Evolutionary conservation across 2,329 filamentous ascomycete genomes (phyloP).

Genomic region (Rhynchosporium secalis): DNA sequence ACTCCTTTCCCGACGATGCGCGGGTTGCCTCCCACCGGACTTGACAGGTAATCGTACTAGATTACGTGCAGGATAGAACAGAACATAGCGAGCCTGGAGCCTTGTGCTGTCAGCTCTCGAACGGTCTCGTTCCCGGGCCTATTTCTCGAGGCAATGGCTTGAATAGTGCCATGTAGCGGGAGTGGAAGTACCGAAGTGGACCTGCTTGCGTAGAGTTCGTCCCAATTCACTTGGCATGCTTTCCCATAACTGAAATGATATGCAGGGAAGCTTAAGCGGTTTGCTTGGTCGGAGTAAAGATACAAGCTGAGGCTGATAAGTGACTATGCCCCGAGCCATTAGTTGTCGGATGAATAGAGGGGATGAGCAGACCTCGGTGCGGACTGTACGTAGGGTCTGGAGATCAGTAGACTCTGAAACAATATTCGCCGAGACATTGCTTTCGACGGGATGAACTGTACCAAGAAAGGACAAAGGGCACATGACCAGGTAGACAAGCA

Average conservation of each 20-base stretch:
- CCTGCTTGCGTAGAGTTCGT: background rate
- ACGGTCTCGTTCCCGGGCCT: conserved; percentile 1
- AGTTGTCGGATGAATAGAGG: conserved; percentile 5
- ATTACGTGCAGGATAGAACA: background rate
- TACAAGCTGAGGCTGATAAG: background rate
- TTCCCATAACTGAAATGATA: background rate
- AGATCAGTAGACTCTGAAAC: background rate
- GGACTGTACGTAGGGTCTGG: background rate
- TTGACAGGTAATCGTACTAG: background rate
- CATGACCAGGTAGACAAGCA: too few species aligned
- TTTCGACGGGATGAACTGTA: background rate
- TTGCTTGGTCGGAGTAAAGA: background rate
- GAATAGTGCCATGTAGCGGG: background rate
- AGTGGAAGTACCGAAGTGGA: too few species aligned
- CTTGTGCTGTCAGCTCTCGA: background rate
- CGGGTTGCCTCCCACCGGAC: background rate
- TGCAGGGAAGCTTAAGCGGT: background rate
- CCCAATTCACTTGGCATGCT: background rate
- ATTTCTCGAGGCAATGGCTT: background rate
- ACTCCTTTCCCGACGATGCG: background rate
- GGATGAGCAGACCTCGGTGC: background rate
- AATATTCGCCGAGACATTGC: background rate
- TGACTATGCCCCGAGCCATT: background rate
- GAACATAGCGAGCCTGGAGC: background rate
- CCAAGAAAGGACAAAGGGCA: background rate